A percentile compares a stretch with the other conserved stretches of the same genome.
Evolutionary conservation across 2,329 filamentous ascomycete genomes (phyloP).

Genomic region (Graphium sp.): DNA sequence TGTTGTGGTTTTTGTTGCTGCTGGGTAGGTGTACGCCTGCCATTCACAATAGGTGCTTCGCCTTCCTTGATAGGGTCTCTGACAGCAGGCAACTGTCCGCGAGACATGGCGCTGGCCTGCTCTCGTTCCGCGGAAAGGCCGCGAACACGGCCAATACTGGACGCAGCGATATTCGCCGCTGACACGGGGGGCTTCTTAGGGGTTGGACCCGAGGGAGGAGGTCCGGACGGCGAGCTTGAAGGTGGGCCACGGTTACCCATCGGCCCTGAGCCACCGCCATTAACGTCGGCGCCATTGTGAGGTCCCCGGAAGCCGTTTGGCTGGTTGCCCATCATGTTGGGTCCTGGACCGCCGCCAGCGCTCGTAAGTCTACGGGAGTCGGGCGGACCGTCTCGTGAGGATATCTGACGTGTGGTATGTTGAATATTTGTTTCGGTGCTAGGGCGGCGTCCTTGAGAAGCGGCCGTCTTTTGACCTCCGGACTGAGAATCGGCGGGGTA

Average conservation of each 20-base stretch:
- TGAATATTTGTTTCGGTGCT: constrained; percentile 17
- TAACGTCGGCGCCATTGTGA: constrained; percentile 18
- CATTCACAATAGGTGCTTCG: constrained; percentile 38
- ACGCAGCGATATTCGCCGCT: constrained; percentile 12
- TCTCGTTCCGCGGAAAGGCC: constrained; percentile 31
- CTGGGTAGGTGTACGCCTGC: constrained; percentile 47
- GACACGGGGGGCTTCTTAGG: constrained; percentile 27
- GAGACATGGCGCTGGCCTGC: constrained; percentile 1
- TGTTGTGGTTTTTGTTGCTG: constrained; percentile 9
- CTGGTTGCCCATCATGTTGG: constrained; percentile 16
- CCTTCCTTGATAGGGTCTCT: constrained; percentile 22
- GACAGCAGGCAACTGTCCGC: constrained; percentile 4
- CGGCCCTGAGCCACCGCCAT: constrained; percentile 3
- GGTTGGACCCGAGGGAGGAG: constrained; percentile 36
- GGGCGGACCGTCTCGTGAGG: constrained; percentile 31
- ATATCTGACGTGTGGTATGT: constrained; percentile 16
- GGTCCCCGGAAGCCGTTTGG: constrained; percentile 23
- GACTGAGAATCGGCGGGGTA: constrained; percentile 66
- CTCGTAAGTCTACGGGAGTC: constrained; percentile 27
- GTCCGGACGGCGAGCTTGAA: constrained; percentile 31
- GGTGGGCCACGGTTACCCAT: constrained; percentile 7
- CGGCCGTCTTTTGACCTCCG: too few relatives aligned
- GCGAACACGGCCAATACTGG: constrained; percentile 22
- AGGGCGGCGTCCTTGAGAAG: constrained; percentile 21
- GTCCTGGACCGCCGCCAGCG: not conserved